These are phyloP conservation scores for Vaccinium myrtillus DNA, from an alignment of 148 eudicot genomes.

Conservation along the genomic window DNA sequence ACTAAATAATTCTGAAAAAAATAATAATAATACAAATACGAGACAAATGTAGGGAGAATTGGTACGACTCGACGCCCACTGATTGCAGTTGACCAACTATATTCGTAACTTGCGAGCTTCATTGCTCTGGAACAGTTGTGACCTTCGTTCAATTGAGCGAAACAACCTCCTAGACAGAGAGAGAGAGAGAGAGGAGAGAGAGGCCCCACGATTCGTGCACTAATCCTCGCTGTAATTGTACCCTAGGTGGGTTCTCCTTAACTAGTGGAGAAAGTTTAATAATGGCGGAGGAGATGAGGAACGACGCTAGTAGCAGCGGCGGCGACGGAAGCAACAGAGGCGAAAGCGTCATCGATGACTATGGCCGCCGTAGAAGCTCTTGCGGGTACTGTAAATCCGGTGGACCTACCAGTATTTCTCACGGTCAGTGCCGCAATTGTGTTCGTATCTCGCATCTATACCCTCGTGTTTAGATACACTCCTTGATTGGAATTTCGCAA, in stretches of 20 bases:
- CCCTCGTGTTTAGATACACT: background rate
- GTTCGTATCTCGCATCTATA: too few species aligned
- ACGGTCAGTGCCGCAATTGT: slow-evolving; percentile 47
- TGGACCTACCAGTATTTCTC: slow-evolving; percentile 57
- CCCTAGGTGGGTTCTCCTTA: background rate
- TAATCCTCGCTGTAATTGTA: background rate
- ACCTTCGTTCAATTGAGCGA: background rate
- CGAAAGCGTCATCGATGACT: slow-evolving; percentile 59
- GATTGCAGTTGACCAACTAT: background rate
- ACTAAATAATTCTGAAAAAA: too few species aligned
- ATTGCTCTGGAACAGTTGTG: background rate
- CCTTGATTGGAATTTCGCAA: background rate
- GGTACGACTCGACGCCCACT: background rate
- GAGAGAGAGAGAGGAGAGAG: slow-evolving; percentile 13
- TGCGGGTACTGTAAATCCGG: slow-evolving; percentile 94
- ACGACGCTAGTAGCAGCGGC: slow-evolving; percentile 48
- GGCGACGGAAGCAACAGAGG: slow-evolving; percentile 19
- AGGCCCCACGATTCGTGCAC: background rate
- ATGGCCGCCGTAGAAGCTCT: slow-evolving; percentile 65
- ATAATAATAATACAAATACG: too few species aligned
- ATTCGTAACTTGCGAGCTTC: background rate
- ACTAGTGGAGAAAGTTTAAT: background rate
- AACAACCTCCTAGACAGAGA: slow-evolving; percentile 3
- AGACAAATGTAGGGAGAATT: too few species aligned
- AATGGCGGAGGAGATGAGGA: slow-evolving; percentile 37